Conservation (phyloP, 192 early-diverging fungal species). For the Phycomyces blakesleeanus region DNA sequence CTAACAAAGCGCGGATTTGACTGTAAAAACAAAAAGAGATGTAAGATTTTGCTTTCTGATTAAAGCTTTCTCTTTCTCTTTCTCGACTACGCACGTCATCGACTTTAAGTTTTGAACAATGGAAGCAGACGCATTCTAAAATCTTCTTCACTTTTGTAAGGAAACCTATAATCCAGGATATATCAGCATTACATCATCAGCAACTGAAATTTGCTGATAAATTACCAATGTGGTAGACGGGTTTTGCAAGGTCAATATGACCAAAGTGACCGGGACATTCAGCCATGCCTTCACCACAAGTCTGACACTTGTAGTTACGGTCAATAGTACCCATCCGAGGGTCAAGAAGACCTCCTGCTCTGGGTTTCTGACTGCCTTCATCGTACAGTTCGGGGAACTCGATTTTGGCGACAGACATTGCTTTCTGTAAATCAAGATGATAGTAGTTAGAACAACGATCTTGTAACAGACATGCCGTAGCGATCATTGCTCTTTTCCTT, state of each 20-base stretch:
- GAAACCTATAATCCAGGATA: constrained; percentile 58
- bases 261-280: constrained; percentile 99
- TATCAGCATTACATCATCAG: too few species aligned
- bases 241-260: constrained; percentile 92
- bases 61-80: too few species aligned
- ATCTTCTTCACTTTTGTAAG: constrained; percentile 94
- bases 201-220: not conserved
- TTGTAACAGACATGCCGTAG: not conserved
- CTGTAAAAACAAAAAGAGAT: constrained; percentile 32
- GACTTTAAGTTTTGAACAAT: constrained; percentile 91
- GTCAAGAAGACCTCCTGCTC: constrained; percentile 85
- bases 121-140: constrained; percentile 93
- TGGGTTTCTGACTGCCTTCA: constrained; percentile 80
- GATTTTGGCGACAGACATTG: constrained; percentile 94
- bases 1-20: constrained; percentile 64
- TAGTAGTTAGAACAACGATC: constrained; percentile 6
- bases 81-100: constrained; percentile 54
- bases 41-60: not conserved
- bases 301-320: constrained; percentile 94
- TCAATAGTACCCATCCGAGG: constrained; percentile 96
- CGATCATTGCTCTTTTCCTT: not conserved
- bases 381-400: constrained; percentile 85
- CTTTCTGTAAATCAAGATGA: constrained; percentile 64
- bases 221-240: constrained; percentile 90
- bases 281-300: constrained; percentile 91